phyloP scores from a whole-genome alignment of 129 eudicot species.

The Saposhnikovia divaricata region DNA sequence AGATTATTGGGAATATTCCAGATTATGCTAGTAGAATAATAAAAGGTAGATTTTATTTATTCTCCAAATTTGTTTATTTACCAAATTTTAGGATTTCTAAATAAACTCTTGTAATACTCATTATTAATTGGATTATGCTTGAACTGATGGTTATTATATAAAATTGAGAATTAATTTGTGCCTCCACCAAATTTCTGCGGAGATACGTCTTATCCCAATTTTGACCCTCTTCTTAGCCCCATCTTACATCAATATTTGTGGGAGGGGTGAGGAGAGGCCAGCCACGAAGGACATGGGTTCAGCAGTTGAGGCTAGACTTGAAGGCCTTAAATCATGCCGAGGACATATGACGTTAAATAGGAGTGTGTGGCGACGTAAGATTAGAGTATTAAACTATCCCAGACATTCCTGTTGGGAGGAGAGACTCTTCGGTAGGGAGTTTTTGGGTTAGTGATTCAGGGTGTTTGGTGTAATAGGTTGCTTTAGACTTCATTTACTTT shows the following conservation, averaged over 20 bases:
- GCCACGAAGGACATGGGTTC: too few relatives aligned
- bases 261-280: too few relatives aligned
- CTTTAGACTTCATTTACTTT: neutral
- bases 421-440: neutral
- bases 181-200: neutral
- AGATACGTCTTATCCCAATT: too few relatives aligned
- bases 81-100: neutral
- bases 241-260: too few relatives aligned
- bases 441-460: neutral
- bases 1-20: neutral
- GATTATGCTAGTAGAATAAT: neutral
- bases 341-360: neutral
- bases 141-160: neutral
- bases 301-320: too few relatives aligned
- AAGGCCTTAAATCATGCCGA: too few relatives aligned
- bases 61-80: neutral
- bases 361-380: neutral
- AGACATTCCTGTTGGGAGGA: neutral
- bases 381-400: neutral
- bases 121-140: neutral
- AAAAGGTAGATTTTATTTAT: neutral
- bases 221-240: too few relatives aligned
- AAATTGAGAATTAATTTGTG: neutral
- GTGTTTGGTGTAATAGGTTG: neutral
- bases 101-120: neutral